Evolutionary conservation across 1,284 basidiomycete genomes (phyloP).

Genomic region (Peniophora sp.): DNA sequence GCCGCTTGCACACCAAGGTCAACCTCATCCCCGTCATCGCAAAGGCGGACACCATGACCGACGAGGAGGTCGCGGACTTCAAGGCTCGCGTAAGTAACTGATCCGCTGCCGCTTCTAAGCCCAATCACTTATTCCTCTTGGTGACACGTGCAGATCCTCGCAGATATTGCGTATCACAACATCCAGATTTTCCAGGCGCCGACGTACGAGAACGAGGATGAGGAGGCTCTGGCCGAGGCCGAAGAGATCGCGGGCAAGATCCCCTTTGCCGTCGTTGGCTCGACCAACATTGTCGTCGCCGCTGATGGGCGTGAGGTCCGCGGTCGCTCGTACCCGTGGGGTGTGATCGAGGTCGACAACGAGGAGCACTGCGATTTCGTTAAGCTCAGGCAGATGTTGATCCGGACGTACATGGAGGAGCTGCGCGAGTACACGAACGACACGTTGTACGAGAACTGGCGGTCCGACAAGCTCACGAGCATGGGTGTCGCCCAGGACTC

Average conservation of each 20-base stretch:
- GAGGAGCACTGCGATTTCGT: slow-evolving; percentile 98
- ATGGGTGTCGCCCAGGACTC: slow-evolving; percentile 97
- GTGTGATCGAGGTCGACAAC: slow-evolving; percentile 96
- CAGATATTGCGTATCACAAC: slow-evolving; percentile 87
- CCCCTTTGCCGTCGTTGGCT: slow-evolving; percentile 95
- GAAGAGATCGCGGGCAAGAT: slow-evolving; percentile 97
- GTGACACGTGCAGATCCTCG: slow-evolving; percentile 56
- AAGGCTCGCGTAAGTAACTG: slow-evolving; percentile 69
- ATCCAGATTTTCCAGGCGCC: slow-evolving; percentile 97
- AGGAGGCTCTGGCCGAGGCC: slow-evolving; percentile 91
- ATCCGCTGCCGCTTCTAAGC: background rate
- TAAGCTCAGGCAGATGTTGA: slow-evolving; percentile 96
- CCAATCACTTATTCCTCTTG: slow-evolving; percentile 1
- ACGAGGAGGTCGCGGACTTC: slow-evolving; percentile 88
- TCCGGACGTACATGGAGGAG: slow-evolving; percentile 98
- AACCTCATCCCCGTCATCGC: slow-evolving; percentile 97
- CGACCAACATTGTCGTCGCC: slow-evolving; percentile 72
- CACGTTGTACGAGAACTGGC: slow-evolving; percentile 92
- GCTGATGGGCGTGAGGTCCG: slow-evolving; percentile 86
- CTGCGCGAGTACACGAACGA: slow-evolving; percentile 92
- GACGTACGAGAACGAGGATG: slow-evolving; percentile 93
- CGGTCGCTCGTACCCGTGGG: slow-evolving; percentile 94
- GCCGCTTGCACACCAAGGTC: slow-evolving; percentile 89
- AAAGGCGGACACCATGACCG: slow-evolving; percentile 93
- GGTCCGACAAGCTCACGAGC: slow-evolving; percentile 86